Base-by-base conservation (phyloP, 371 early-diverging fungal species). In the Mortierella sp. region DNA sequence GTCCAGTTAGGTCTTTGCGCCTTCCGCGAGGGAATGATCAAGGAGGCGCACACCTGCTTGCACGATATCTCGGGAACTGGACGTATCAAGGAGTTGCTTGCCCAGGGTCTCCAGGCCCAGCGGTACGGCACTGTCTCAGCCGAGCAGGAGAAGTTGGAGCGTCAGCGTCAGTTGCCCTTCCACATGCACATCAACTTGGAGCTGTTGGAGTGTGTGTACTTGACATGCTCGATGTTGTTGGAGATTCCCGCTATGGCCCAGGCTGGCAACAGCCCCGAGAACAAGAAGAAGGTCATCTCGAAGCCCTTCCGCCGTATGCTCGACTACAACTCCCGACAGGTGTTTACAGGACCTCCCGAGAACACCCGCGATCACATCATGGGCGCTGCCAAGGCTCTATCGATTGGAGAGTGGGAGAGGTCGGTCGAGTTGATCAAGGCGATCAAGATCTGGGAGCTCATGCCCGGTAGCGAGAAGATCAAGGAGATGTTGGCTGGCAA, bases 111-210 rank as follows among this genome's bases (percentile, higher is more conserved):
- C 48, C 93, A 93, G 76, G 86, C 90, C 68, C 94, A 93, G 86
- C 91, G 94, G 67, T 93, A 92, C 83, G 90, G 89, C 48, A 78
- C 90, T 66, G 89, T 92, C 73, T 92, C 94, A 16, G 91, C 96
- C 7, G 98, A 97, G 79, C 93, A 95, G 82, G 99, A 98, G 85
- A 93, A 93, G 80, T 88, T 95, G 40, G 97, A 97, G 85, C 95
- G 96, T 85, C 95, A 94, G 88, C 92, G 98, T 66, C 97, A 96
- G 90, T 90, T 99, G 79, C 99, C 99, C 31, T 98, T 98, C 96
- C 98, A 98, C 89, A 96, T 98, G 96, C 98, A 97, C 90, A 97
- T 99, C 89, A 98, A 98, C 90, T 88, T 98, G 77, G 99, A 99
- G 86, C 92, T 99, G 37, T 87, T 99, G 53, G 99, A 99, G 90